Evolutionary conservation across 495 filamentous ascomycete species (phyloP), one percentile per base, ranked within the genome.

Genomic region (Penicillium bovifimosum): DNA sequence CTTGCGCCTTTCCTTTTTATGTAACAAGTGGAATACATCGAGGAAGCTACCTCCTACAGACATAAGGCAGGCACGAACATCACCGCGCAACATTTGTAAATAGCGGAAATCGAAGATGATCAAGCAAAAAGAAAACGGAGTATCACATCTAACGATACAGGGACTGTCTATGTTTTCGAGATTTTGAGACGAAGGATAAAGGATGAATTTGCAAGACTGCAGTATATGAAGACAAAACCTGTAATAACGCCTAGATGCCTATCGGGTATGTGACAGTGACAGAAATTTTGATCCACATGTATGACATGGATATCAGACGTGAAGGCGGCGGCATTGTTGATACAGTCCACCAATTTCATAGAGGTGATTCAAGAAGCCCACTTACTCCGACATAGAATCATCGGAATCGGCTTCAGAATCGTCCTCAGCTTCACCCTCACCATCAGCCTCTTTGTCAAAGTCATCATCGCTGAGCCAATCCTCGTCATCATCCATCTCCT

Each of bases 391-490:
- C 69, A 72, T 72, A 29, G 67, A 69, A n/a, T 70, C 68, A 31
- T 72, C 67, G 20, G 55, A 64, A 39, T 69, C 67, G 5, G 48
- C 48, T 27, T 50, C 48, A 42, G 48, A 50, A 9, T 51, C 63
- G 11, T 64, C 75, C 32, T 82, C 78, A 47, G 78, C 76, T 39
- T 48, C 46, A 52, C 67, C 72, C 39, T 82, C 70, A 24, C 52
- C 55, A 28, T 73, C 74, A 17, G 61, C 76, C 32, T 83, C 79
- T 26, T 82, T 79, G 17, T 81, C 84, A 43, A 80, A 68, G 16
- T 78, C 79, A 53, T 78, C 79, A 51, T 85, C 84, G 45, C 79
- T 81, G 49, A 81, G 77, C 74, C 79, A 82, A 58, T 84, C 79
- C 32, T 84, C 79, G 34, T 76, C 71, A 24, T 79, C 80, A 57